Evolutionary conservation across 108 stramenopile genomes (phyloP).

Genomic region (Epipyxis sp.): DNA sequence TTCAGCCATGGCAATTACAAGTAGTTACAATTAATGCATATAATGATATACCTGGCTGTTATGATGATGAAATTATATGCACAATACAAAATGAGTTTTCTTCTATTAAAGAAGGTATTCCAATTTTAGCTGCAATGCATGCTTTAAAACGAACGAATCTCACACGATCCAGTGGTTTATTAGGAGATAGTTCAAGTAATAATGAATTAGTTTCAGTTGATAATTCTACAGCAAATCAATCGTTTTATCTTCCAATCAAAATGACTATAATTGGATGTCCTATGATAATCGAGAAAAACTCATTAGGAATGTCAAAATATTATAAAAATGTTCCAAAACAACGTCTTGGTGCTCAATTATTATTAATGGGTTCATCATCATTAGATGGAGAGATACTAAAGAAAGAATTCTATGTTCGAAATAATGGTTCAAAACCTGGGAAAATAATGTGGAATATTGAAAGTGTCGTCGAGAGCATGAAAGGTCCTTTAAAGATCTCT

Average conservation of each 20-base stretch:
- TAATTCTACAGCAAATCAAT: too few relatives aligned
- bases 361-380: not conserved
- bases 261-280: conserved; percentile 45
- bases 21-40: conserved; percentile 43
- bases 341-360: not conserved
- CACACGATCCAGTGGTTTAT: too few relatives aligned
- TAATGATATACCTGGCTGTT: conserved; percentile 59
- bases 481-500: conserved; percentile 15
- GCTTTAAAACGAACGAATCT: too few relatives aligned
- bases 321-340: not conserved
- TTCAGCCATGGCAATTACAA: conserved; percentile 53
- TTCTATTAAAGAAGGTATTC: too few relatives aligned
- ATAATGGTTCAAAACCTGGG: conserved; percentile 6
- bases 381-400: not conserved
- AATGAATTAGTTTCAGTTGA: not conserved
- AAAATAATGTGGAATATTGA: conserved; percentile 16
- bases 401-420: conserved; percentile 23
- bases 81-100: too few relatives aligned
- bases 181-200: not conserved
- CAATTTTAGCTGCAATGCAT: too few relatives aligned
- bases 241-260: not conserved
- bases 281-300: conserved; percentile 11
- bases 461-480: not conserved
- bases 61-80: conserved; percentile 50
- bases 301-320: not conserved